A percentile compares a stretch with the other conserved stretches of the same genome.
Evolutionary conservation across 768 basidiomycete species (phyloP).

Genomic region (Lentinula raphanica): DNA sequence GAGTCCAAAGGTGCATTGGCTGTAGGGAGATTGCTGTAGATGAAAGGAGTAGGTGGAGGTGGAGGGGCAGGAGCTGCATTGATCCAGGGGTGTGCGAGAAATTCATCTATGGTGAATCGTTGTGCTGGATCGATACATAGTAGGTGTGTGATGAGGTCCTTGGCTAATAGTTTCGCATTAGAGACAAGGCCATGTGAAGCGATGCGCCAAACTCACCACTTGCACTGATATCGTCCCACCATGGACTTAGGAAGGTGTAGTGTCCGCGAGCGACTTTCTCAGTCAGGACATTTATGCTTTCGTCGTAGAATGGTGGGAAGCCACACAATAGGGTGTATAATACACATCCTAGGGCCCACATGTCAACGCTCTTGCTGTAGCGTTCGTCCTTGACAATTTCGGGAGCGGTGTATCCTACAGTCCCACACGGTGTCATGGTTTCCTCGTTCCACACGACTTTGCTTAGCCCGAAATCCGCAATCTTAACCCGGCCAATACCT

Average conservation of each 20-base stretch:
- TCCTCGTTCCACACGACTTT: conserved; percentile 99
- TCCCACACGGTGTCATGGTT: conserved; percentile 99
- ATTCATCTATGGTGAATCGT: conserved; percentile 97
- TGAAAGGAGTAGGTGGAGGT: conserved; percentile 59
- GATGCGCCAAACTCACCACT: conserved; percentile 55
- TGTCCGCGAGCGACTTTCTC: conserved; percentile 97
- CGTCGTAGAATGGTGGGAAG: conserved; percentile 98
- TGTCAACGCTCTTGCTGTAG: conserved; percentile 94
- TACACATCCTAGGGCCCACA: conserved; percentile 99
- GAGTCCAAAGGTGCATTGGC: conserved; percentile 65
- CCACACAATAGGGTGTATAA: conserved; percentile 97
- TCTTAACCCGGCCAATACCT: conserved; percentile 96
- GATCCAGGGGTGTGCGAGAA: conserved; percentile 95
- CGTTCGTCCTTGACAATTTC: conserved; percentile 99
- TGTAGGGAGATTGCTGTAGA: conserved; percentile 32
- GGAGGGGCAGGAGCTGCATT: conserved; percentile 59
- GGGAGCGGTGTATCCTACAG: conserved; percentile 97
- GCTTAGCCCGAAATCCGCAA: conserved; percentile 95
- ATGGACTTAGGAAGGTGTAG: conserved; percentile 97
- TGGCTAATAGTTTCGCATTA: conserved; percentile 45
- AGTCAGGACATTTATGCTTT: conserved; percentile 95
- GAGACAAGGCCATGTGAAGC: not conserved
- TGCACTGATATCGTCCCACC: conserved; percentile 95
- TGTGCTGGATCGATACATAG: conserved; percentile 94
- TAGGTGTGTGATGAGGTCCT: conserved; percentile 91